Conservation (phyloP, 805 yeast genomes). For the Starmerella geochares region DNA sequence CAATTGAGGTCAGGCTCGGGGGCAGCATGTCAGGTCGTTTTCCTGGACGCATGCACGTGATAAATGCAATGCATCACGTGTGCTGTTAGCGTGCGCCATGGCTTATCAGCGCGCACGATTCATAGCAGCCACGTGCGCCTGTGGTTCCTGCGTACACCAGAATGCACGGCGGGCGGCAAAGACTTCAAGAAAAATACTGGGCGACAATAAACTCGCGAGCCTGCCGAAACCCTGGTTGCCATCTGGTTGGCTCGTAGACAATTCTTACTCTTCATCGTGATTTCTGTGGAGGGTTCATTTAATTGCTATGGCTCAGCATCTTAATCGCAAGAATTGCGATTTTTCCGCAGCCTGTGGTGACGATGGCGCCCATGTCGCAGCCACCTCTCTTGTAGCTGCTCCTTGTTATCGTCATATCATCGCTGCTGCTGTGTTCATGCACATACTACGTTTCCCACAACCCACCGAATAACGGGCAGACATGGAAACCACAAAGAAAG, state of each 20-base stretch:
- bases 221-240: no score
- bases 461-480: background rate
- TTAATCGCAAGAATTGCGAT: background rate
- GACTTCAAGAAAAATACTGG: background rate
- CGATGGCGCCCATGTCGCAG: background rate
- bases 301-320: background rate
- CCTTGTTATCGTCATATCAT: no score
- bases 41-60: no score
- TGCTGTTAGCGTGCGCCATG: conserved; percentile 1
- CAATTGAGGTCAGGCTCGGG: background rate
- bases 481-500: no score
- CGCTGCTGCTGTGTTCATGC: background rate
- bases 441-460: background rate
- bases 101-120: conserved; percentile 6
- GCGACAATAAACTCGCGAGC: background rate
- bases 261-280: background rate
- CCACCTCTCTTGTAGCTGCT: background rate
- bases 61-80: no score
- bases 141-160: conserved; percentile 1
- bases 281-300: background rate
- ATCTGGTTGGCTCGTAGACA: no score
- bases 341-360: background rate
- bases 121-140: background rate
- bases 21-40: background rate
- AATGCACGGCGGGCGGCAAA: conserved; percentile 2